These are phyloP conservation scores for Penicillium paneum DNA, from an alignment of 2,329 filamentous ascomycete species.

Conservation along the genomic window DNA sequence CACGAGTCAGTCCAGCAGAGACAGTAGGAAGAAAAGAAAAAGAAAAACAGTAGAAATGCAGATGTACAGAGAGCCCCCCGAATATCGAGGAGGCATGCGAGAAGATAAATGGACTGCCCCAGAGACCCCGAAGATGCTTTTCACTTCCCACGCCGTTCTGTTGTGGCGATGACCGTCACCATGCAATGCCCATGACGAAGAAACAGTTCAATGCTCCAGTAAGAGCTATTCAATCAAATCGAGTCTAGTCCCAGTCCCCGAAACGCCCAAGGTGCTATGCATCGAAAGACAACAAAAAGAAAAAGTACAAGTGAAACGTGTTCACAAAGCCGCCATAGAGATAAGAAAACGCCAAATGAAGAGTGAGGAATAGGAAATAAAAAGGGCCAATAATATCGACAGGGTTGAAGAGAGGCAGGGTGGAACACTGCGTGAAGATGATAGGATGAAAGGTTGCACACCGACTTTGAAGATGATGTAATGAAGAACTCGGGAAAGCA, in stretches of 20 bases:
- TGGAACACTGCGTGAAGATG: constrained; percentile 7
- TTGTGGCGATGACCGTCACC: constrained; percentile 29
- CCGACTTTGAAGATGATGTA: constrained; percentile 15
- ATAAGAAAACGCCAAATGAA: constrained; percentile 14
- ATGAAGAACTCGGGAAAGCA: constrained; percentile 6
- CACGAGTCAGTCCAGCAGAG: constrained; percentile 14
- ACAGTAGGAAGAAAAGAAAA: constrained; percentile 16
- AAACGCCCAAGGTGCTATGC: constrained; percentile 40
- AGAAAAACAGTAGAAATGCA: constrained; percentile 15
- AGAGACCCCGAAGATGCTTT: constrained; percentile 30
- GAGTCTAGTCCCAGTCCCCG: constrained; percentile 36
- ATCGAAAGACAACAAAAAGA: constrained; percentile 30
- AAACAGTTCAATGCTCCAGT: constrained; percentile 34
- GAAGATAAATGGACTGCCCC: constrained; percentile 29
- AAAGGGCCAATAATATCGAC: constrained; percentile 18
- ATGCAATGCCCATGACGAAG: constrained; percentile 28
- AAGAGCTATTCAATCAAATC: constrained; percentile 33
- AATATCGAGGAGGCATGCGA: constrained; percentile 2
- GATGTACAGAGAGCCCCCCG: constrained; percentile 12
- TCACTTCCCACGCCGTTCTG: constrained; percentile 29
- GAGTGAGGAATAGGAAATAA: constrained; percentile 4
- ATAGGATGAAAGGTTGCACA: constrained; percentile 11
- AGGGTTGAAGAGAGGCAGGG: constrained; percentile 11
- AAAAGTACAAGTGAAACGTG: constrained; percentile 24
- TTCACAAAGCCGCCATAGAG: constrained; percentile 17